Base-by-base conservation (phyloP, 1,139 yeast genomes). In the Lodderomyces beijingensis region DNA sequence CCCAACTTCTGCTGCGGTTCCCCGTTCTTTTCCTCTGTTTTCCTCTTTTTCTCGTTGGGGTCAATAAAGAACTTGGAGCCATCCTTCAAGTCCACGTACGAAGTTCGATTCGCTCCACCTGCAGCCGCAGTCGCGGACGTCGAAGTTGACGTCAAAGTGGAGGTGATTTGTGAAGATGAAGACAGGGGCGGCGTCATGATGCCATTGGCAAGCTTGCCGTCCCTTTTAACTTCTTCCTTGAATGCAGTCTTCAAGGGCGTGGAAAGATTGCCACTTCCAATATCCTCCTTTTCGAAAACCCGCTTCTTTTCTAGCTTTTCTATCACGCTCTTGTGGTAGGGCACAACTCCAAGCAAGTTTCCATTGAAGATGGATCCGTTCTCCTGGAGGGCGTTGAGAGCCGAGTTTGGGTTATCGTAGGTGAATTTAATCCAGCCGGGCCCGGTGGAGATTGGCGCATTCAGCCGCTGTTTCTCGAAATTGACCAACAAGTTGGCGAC, bases 361-460 rank as follows among this genome's bases (percentile, higher is more conserved):
- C 88, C 91, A 34, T 80, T 81, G 45, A 81, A 71, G 2, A 82
- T 74, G 13, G 71, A 60, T 1, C 94, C 94, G 50, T 85, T 86
- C 47, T 88, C 95, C 43, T 80, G 79, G 27, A 88, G 61, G 0
- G 97, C 96, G 36, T 93, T 79, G 17, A 78, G 59, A 1, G 96
- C 96, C 9, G 89, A 73, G 3, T 79, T 65, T 3, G 85, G 76
- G 40, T 79, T 80, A 39, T 79, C 85, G 55, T 77, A 91, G 1
- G 96, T 88, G 34, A 91, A 56, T 50, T 87, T 85, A 16, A 88
- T 78, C 96, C 97, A 91, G 30, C 87, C 81, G 28, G 76, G 74
- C 1, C 96, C 97, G 9, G 91, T 74, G 53, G 79, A 83, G 11
- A 88, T 79, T 1, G 95, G 94, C 31, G 59, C 50, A n/a, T 56